Evolutionary conservation across 129 eudicot species (phyloP).

Genomic region (Chrysanthemum lavandulifolium): DNA sequence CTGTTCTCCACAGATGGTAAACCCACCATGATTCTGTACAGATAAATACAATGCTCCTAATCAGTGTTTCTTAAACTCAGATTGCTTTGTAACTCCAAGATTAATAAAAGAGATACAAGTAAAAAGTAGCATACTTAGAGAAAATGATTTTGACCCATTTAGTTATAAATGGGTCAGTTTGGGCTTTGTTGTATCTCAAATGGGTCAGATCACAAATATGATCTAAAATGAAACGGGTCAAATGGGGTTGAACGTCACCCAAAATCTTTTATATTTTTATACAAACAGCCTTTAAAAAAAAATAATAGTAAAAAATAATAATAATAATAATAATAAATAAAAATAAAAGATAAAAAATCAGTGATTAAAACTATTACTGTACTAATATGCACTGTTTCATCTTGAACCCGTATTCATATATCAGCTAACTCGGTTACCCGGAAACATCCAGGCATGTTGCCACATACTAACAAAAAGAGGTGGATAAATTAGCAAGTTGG

Average conservation of each 20-base stretch:
- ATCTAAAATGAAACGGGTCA: not conserved
- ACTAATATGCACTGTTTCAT: not conserved
- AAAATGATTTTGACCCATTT: not conserved
- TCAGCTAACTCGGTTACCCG: not conserved
- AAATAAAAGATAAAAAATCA: no score
- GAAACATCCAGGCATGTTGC: not conserved
- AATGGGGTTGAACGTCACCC: not conserved
- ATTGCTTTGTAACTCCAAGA: not conserved
- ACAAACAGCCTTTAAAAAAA: no score
- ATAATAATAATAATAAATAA: no score
- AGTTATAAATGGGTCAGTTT: not conserved
- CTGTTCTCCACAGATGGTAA: slow-evolving; percentile 81
- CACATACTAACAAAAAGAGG: not conserved
- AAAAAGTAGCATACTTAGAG: not conserved
- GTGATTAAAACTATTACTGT: not conserved
- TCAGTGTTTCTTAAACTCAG: not conserved
- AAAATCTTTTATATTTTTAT: not conserved
- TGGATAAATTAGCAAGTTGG: not conserved
- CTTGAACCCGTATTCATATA: not conserved
- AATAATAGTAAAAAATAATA: no score
- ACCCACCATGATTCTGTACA: slow-evolving; percentile 87
- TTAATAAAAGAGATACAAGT: not conserved
- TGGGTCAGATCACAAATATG: not conserved
- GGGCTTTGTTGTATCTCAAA: not conserved
- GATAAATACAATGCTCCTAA: not conserved